Evolutionary conservation across 352 stramenopile species (phyloP), one percentile per base, ranked within the genome.

Genomic region (Blastocystis sp.): DNA sequence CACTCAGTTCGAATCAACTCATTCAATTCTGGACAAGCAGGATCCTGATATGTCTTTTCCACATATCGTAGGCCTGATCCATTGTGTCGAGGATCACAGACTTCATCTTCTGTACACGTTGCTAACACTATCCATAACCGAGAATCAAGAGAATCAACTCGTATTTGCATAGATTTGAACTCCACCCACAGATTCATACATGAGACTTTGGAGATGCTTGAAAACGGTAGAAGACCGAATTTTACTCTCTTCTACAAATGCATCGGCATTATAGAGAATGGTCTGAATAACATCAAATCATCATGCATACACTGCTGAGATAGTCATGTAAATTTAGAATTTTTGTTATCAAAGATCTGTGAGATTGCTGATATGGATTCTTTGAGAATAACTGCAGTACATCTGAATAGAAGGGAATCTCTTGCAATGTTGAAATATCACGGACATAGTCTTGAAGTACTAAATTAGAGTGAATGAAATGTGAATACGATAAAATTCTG

Each of bases 51-150:
- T 6, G 46, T 80, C 32, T 24, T 27, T 14, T n/a, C 11, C 0
- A 80, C 49, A 32, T 35, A 80, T 12, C 24, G 46, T 3, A 80
- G 19, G 2, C 69, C 69, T n/a, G 27, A n/a, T 29, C 69, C 69
- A 27, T 80, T 29, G n/a, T 37, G 16, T n/a, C 32, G 21, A 24
- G 69, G 69, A 32, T 80, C 69, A 32, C 69, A 80, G 5, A 80
- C 51, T 11, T 54, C 37, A 6, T 21, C 19, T 29, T 2, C 37
- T 2, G 27, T 21, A 16, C 14, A 35, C n/a, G n/a, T 49, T 12
- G 21, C 65, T 37, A 77, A 49, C 43, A 32, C 65, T 77, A 29
- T 5, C 29, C 46, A 27, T 24, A 0, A 73, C 1, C 39, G 9
- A 5, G 39, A 46, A 46, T 24, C 61, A 12, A 12, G 21, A 37